Evolutionary conservation across 768 basidiomycete genomes (phyloP), one percentile per base, ranked within the genome.

Genomic region (Boletus fagicola): DNA sequence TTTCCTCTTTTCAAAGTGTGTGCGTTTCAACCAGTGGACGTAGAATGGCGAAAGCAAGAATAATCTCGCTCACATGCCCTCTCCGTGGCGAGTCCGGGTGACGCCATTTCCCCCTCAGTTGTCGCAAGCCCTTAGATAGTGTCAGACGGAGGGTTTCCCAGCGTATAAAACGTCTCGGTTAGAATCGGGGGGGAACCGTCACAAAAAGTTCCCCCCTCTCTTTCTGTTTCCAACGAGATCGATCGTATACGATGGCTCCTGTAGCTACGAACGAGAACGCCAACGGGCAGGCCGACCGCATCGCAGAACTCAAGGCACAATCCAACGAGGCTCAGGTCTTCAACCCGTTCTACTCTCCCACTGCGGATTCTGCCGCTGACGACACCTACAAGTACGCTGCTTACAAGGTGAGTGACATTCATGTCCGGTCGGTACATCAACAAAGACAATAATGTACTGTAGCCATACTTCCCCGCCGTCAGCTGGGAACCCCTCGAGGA

Each of bases 291-390:
- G 62, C 52, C 8, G 58, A 64, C 39, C 63, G 64, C 39, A 6
- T 64, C 15, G 62, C 56, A 4, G 58, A 62, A 33, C 51, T 71
- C 44, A 75, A 76, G 61, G 62, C 58, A 15, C 62, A 57, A 49
- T 48, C 51, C 33, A 62, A 64, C 13, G 54, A 68, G 12, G 31
- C 54, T 49, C 58, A 62, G 50, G 58, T 78, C 36, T 73, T 83
- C 72, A 87, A 88, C 65, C 83, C 84, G 0, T 88, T 88, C 72
- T 87, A 89, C 62, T 86, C 85, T 5, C 87, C 88, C 42, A 74
- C 78, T 15, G 74, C 76, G 16, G 78, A 71, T 2, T 81, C 84
- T 43, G 78, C 79, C 42, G 78, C 73, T 0, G 80, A 87, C 59
- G 68, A 73, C 28, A 66, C 59, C 43, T 90, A 90, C 69, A 59